Evolutionary conservation across 352 stramenopile species (phyloP), one percentile per base, ranked within the genome.

Genomic region (Phytophthora citrophthora): DNA sequence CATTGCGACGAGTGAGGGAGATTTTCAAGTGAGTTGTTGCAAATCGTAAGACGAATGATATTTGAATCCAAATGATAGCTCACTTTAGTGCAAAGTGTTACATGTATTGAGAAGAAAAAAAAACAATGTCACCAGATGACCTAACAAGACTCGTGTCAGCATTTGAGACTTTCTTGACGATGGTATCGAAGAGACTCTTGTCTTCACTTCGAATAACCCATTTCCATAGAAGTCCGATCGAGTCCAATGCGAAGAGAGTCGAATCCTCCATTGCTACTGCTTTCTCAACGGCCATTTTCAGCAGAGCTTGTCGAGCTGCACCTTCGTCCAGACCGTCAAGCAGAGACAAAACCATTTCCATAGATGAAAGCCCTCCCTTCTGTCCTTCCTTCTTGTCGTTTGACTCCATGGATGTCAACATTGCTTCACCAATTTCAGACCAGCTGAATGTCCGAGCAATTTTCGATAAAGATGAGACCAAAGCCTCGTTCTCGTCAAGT

Each of bases 401-500:
- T 3, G 24, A n/a, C 5, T 24, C 6, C n/a, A 60, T n/a, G 1
- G 26, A 18, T 13, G 38, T 13, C 47, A 47, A 41, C n/a, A 66
- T 9, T 29, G 16, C n/a, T n/a, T 48, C 29, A 1, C 50, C 56
- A 26, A 68, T 61, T 6, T 51, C 26, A n/a, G 29, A 38, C 66
- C 66, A 74, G 9, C 47, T 43, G 8, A 66, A 64, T 6, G 20
- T 47, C 2, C 45, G 20, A 2, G 68, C 29, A 27, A 71, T 45
- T 7, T 54, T 10, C 2, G 20, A 48, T 10, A 74, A 34, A 2
- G 31, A 20, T 29, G 39, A 12, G 1, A 47, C 39, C 0, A 69
- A 24, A 15, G 44, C 32, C 29, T 45, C 24, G 39, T 65, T 64
- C n/a, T 11, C 44, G 26, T 64, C 20, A 13, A 64, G 7, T 45